These are phyloP conservation scores for Flaveria bidentis DNA, from an alignment of 129 eudicot genomes.

Conservation along the genomic window DNA sequence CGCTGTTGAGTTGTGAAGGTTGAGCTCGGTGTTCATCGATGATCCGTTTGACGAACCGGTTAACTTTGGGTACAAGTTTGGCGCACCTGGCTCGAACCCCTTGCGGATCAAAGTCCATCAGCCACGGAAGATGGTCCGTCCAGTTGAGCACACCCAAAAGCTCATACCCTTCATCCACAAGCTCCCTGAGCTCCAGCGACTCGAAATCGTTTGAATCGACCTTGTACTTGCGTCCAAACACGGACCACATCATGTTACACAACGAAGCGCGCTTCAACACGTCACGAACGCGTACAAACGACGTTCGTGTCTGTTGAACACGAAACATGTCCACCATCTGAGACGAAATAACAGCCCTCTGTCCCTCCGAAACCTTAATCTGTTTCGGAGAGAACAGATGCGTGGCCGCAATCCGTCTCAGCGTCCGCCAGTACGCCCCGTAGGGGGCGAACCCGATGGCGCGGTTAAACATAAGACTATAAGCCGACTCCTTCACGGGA, in stretches of 20 bases:
- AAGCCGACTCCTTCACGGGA: constrained; percentile 81
- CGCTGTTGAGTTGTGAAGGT: constrained; percentile 28
- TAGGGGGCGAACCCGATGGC: constrained; percentile 95
- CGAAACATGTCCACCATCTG: constrained; percentile 50
- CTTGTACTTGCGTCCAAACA: constrained; percentile 62
- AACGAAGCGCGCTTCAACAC: constrained; percentile 69
- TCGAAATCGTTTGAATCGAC: constrained; percentile 34
- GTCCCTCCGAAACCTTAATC: constrained; percentile 53
- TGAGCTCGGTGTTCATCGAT: constrained; percentile 57
- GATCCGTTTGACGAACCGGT: constrained; percentile 63
- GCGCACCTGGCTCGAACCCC: constrained; percentile 69
- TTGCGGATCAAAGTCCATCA: constrained; percentile 65
- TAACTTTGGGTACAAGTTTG: constrained; percentile 68
- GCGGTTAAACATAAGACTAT: constrained; percentile 74
- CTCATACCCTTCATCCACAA: constrained; percentile 89
- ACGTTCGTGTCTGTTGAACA: neutral
- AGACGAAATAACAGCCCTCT: constrained; percentile 43
- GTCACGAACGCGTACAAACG: constrained; percentile 52
- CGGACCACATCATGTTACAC: constrained; percentile 86
- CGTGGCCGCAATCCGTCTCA: constrained; percentile 61
- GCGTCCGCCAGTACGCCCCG: constrained; percentile 84
- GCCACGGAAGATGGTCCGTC: constrained; percentile 87
- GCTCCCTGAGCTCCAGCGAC: constrained; percentile 48
- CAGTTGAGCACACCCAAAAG: constrained; percentile 71
- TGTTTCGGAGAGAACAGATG: constrained; percentile 84